Evolutionary conservation across 345 rosid species (phyloP).

Genomic region (Eucalyptus brandiana): DNA sequence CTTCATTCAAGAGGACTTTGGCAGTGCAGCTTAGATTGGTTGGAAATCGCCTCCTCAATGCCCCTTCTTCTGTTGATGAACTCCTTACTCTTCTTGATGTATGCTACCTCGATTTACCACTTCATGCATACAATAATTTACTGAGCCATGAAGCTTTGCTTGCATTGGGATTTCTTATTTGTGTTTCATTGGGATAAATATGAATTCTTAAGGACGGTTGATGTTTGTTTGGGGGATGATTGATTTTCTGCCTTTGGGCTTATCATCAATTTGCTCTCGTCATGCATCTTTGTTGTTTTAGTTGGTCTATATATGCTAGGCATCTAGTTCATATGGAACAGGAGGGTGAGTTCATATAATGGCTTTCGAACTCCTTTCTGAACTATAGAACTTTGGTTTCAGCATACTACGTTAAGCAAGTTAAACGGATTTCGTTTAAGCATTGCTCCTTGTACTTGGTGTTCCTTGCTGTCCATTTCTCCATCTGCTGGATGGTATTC

Average conservation of each 20-base stretch:
- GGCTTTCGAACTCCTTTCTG: background rate
- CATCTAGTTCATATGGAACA: background rate
- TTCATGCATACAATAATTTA: too few relatives aligned
- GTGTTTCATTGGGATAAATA: background rate
- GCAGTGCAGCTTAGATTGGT: constrained; percentile 36
- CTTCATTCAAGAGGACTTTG: constrained; percentile 1
- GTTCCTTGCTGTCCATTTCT: background rate
- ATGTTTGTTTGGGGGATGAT: background rate
- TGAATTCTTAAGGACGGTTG: background rate
- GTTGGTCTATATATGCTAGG: background rate
- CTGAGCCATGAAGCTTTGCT: background rate
- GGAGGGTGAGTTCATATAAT: background rate
- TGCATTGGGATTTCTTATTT: background rate
- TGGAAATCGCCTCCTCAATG: constrained; percentile 38
- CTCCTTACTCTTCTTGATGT: constrained; percentile 51
- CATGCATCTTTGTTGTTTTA: background rate
- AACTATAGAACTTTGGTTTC: background rate
- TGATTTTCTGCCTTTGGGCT: background rate
- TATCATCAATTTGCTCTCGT: background rate
- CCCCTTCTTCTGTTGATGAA: constrained; percentile 36
- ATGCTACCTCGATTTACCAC: background rate
- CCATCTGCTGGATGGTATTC: background rate
- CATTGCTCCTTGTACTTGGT: background rate
- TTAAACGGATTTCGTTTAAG: background rate
- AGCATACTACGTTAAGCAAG: background rate